Percentiles rank a stretch among this genome's conserved stretches.
These are phyloP conservation scores for Populus trichocarpa DNA, from an alignment of 441 rosid genomes.

Conservation along the genomic window DNA sequence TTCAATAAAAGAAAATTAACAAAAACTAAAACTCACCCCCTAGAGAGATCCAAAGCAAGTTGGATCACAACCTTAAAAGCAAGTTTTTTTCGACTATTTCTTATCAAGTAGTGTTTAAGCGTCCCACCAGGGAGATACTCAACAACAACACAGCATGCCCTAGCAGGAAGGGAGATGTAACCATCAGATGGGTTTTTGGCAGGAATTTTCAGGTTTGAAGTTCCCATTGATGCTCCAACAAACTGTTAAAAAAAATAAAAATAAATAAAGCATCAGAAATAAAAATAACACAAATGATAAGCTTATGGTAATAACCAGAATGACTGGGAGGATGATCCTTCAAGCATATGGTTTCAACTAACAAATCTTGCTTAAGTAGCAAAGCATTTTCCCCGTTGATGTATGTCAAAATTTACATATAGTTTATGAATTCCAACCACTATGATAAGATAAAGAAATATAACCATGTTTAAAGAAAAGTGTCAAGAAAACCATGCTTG, in stretches of 20 bases:
- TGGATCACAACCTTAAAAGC: conserved; percentile 65
- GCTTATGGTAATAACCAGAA: not conserved
- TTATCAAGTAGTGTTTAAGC: conserved; percentile 34
- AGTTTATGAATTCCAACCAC: not conserved
- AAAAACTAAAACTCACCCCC: conserved; percentile 47
- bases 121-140: no score
- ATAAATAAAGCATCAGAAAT: not conserved
- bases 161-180: not conserved
- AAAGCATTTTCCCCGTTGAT: no score
- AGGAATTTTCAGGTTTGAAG: conserved; percentile 71
- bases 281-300: not conserved
- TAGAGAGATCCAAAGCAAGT: conserved; percentile 77
- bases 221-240: conserved; percentile 87
- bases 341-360: not conserved
- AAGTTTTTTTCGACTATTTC: conserved; percentile 68
- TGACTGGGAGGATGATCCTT: not conserved
- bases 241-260: conserved; percentile 34
- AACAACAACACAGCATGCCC: no score
- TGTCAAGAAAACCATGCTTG: not conserved
- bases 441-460: not conserved
- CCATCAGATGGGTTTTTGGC: conserved; percentile 33
- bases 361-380: not conserved
- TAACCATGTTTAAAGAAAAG: not conserved
- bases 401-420: not conserved
- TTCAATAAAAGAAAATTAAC: not conserved